Base-by-base conservation (phyloP, 1,139 yeast genomes). In the Yamadazyma conglobata region DNA sequence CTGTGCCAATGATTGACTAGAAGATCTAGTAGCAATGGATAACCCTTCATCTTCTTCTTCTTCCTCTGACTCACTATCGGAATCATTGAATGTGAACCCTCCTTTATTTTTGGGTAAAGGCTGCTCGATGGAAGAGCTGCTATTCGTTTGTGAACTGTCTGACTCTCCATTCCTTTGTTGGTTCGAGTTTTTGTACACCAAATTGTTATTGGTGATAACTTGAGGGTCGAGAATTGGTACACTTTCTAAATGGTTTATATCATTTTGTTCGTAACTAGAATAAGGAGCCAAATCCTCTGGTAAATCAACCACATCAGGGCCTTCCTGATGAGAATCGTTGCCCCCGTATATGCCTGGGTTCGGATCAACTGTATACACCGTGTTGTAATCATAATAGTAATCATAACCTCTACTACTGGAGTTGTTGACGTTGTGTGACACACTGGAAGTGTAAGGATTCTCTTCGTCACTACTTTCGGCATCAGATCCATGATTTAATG, bases 331-430 rank as follows among this genome's bases (percentile, higher is more conserved):
- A 25, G 41, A 35, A 14, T 44, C 38, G 25, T 47, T 44, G 22
- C 36, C 44, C 2, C 67, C 67, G 40, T 58, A 64, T 9, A 64
- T 54, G 4, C 69, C 60, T 37, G 74, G 73, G 38, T 72, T 61
- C 13, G 75, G 73, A 43, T 76, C 77, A 22, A 66, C 72, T 4
- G 78, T 72, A 50, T 83, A 86, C 13, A 87, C 96, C 1, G 91
- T 73, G 51, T 85, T 86, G 56, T 87, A 87, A 58, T 88, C 95
- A 53, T 88, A 88, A 52, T 80, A 79, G 60, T 85, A 83, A 52
- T 83, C 88, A 50, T 79, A 80, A 28, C 95, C 91, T 57, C 93
- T 71, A 38, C 64, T 60, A 24, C 59, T 56, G 40, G 77, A 71
- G 37, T 85, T 77, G 46, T 77, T 75, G 21, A 83, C 80, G 53